Evolutionary conservation across 306 rosid species (phyloP).

Genomic region (Glycine soja): DNA sequence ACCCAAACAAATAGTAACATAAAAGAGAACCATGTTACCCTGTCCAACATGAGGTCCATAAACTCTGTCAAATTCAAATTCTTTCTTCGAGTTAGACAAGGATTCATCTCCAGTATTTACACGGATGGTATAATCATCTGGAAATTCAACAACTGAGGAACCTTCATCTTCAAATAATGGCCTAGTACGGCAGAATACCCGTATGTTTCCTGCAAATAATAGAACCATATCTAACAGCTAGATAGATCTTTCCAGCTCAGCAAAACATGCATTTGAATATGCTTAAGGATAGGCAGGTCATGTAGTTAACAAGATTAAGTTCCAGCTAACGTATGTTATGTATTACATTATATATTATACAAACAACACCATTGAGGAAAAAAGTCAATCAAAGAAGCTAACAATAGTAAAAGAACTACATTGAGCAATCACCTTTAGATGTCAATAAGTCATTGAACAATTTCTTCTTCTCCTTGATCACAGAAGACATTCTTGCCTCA

Average conservation of each 20-base stretch:
- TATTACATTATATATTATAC: background rate
- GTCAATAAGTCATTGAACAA: constrained; percentile 89
- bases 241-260: background rate
- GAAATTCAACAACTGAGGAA: constrained; percentile 70
- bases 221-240: background rate
- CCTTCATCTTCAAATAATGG: constrained; percentile 89
- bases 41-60: constrained; percentile 92
- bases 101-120: constrained; percentile 75
- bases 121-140: constrained; percentile 72
- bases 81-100: constrained; percentile 75
- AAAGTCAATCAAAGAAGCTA: constrained; percentile 34
- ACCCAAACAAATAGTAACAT: background rate
- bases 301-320: background rate
- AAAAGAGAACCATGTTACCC: constrained; percentile 56
- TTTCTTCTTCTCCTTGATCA: constrained; percentile 74
- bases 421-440: constrained; percentile 70
- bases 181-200: constrained; percentile 75
- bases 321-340: constrained; percentile 2
- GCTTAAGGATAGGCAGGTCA: constrained; percentile 18
- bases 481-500: constrained; percentile 73
- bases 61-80: constrained; percentile 82
- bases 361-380: background rate
- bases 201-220: constrained; percentile 69
- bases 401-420: constrained; percentile 36
- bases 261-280: constrained; percentile 29